Base-by-base conservation (phyloP, 306 rosid genomes). In the Acacia acuminata region DNA sequence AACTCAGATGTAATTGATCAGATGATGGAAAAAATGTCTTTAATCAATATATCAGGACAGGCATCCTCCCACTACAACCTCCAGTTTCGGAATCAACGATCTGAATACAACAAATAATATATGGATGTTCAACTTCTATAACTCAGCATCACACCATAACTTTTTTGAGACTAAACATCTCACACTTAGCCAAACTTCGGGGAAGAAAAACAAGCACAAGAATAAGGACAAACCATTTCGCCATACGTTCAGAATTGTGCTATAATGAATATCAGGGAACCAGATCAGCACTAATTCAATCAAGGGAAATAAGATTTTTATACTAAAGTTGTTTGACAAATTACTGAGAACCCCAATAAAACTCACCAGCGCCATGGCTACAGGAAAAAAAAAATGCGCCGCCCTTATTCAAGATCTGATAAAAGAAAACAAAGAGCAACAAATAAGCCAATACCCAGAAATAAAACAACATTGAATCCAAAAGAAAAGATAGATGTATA, bases 321-420 rank as follows among this genome's bases (percentile, higher is more conserved):
- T 6, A 16, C 3, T 3, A 3, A 10, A 50, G 51, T 7, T 8
- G 11, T 1, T 58, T 2, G 16, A 42, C 12, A 61, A 27, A 76
- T 20, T 40, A 44, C 16, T 4, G 13, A 25, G 30, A 64, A 27
- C 2, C 24, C 10, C 1, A 7, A 48, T 19, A 1, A 36, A 3
- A 87, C 97, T 85, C 85, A 89, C 94, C 91, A 94, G 89, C 83
- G 93, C 91, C 98, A 94, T 94, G 82, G 90, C 92, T 91, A 83
- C 64, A n/a, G n/a, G 56, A 82, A 83, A 85, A 83, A 83, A 85
- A 81, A 84, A 82, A 78, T 68, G 86, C 36, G 80, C 82, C 68
- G 78, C 91, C 40, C 88, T 43, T 72, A 85, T 32, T 40, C 30
- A 79, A 83, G 97, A 94, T 89, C 94, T 88, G 90, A 68, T 40